Base-by-base conservation (phyloP, 495 filamentous ascomycete genomes). In the Corynascus novoguineensis region DNA sequence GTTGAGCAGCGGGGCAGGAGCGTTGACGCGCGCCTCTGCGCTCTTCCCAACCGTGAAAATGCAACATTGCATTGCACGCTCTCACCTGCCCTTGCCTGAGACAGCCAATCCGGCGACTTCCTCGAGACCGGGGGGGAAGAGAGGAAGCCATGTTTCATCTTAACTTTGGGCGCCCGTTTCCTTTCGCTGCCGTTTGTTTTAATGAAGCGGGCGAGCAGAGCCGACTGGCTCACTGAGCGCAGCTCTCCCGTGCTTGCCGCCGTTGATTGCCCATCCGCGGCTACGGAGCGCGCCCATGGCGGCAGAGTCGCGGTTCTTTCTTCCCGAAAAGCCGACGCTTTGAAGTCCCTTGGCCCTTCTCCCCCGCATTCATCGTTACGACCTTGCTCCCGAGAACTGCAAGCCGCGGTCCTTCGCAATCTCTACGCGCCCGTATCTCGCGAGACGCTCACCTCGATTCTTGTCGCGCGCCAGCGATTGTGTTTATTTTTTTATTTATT, bases 381-480 rank as follows among this genome's bases (percentile, higher is more conserved):
- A 60, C 57, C 21, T 52, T 52, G 47, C 21, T 58, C 42, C 56
- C 61, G 34, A 56, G 45, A 24, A 32, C 55, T 63, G 60, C 60
- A 60, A 55, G 58, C 40, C 28, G 29, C 32, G n/a, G 41, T 44
- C 58, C 58, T 57, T 52, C 9, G 42, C 55, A 61, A 65, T 65
- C 51, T 56, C 42, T 58, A 60, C 50, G 57, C 60, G 60, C 60
- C 49, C 47, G 34, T 5, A 0, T 19, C 44, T 54, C 34, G 53
- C 51, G 57, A 48, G 22, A 45, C 45, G 50, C 53, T 54, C 48
- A n/a, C 45, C 29, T 25, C 24, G 28, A 28, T 12, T 12, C 0
- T 59, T 61, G 60, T 65, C 65, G 65, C 65, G 65, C 65, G 65
- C 60, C 50, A 66, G 50, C 17, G 22, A 6, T 34, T 9, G n/a